A percentile compares a stretch with the other conserved stretches of the same genome.
These are phyloP conservation scores for Metschnikowia bowlesiae DNA, from an alignment of 805 yeast genomes.

Conservation along the genomic window DNA sequence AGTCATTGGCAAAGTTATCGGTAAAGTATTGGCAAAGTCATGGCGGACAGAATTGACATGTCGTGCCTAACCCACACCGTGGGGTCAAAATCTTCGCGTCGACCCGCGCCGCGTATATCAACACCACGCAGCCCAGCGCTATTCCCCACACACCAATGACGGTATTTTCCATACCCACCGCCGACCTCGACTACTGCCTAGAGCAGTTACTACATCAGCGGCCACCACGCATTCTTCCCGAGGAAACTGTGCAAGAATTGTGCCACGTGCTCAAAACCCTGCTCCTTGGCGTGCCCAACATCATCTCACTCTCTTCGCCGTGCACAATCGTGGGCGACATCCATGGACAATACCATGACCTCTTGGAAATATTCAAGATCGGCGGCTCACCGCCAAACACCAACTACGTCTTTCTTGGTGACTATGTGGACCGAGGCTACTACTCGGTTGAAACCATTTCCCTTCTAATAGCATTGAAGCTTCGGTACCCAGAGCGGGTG, in stretches of 20 bases:
- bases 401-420: slow-evolving; percentile 89
- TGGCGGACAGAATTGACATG: background rate
- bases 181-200: slow-evolving; percentile 40
- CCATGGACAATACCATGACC: slow-evolving; percentile 94
- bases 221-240: slow-evolving; percentile 42
- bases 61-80: slow-evolving; percentile 1
- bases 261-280: slow-evolving; percentile 67
- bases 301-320: slow-evolving; percentile 78
- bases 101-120: slow-evolving; percentile 1
- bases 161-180: slow-evolving; percentile 27
- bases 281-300: slow-evolving; percentile 76
- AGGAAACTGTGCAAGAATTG: slow-evolving; percentile 36
- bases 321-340: slow-evolving; percentile 96
- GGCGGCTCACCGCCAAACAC: slow-evolving; percentile 94
- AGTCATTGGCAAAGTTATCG: no score
- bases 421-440: slow-evolving; percentile 93
- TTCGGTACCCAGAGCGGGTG: slow-evolving; percentile 82
- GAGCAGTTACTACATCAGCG: slow-evolving; percentile 38
- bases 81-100: background rate
- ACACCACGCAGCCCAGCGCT: background rate
- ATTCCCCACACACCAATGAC: slow-evolving; percentile 23
- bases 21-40: no score
- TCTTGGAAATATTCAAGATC: slow-evolving; percentile 85
- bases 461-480: slow-evolving; percentile 71
- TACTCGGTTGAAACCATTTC: slow-evolving; percentile 92